Evolutionary conservation across 2,329 filamentous ascomycete genomes (phyloP), one percentile per base, ranked within the genome.

Genomic region (Ceratocystiopsis minuta): DNA sequence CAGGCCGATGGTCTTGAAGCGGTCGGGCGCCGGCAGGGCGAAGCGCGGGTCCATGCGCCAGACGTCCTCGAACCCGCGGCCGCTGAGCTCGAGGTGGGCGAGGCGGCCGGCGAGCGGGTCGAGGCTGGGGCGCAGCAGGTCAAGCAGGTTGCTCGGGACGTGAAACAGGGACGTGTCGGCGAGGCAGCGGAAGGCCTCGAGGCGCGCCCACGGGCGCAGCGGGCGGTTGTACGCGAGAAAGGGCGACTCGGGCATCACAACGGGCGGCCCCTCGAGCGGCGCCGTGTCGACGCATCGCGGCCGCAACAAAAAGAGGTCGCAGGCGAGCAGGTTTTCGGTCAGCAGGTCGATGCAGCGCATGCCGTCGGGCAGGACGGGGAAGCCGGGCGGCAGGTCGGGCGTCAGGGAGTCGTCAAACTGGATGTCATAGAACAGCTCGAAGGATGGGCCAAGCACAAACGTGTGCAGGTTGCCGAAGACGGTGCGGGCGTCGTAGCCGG

Each of bases 311-410:
- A 45, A 32, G 16, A 24, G 15, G 1, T 40, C 32, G n/a, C n/a
- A n/a, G n/a, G n/a, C n/a, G 12, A 32, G 35, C 3, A 46, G 34
- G 7, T 4, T 14, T 5, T 36, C 24, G n/a, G 16, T 35, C 4
- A 38, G 10, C 4, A 50, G 36, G 32, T 48, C 45, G n/a, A 50
- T 38, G 20, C 42, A 40, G 3, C 48, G 41, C 33, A 50, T 36
- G 7, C 39, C 28, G 3, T 24, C 7, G 4, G 45, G 43, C 28
- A 50, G 28, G 20, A 20, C 20, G 7, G 20, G 20, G 7, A 20
- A 20, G 20, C 7, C 20, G 5, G 12, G 7, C 4, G 48, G 45
- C 6, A 48, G 39, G 13, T n/a, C n/a, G n/a, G 20, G 20, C 7
- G 20, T 20, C 20, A 7, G 4, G 20, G 20, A 20, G n/a, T n/a